Base-by-base conservation (phyloP, 805 yeast genomes). In the Schwanniomyces sp. region DNA sequence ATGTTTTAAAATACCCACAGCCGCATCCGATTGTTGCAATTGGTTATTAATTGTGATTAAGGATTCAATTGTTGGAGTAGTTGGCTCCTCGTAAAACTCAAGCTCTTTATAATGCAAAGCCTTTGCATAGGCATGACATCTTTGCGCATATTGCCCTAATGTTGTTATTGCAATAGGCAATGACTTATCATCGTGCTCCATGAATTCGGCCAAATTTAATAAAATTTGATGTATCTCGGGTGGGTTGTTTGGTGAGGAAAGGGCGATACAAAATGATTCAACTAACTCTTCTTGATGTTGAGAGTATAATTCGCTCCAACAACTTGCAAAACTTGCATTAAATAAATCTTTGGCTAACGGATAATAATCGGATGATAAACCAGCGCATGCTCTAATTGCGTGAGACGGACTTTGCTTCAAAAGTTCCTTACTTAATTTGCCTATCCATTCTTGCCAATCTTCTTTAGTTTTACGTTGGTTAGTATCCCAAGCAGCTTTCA, bases 381-480 rank as follows among this genome's bases (percentile, higher is more conserved):
- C 85, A 1, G 96, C 88, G 63, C 99, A 94, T 0, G 97, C 96
- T 54, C 97, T 78, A 36, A 94, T 75, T 1, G 97, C 95, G 57
- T 88, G 96, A 0, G 97, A 89, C 2, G 99, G 96, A 30, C 96
- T 88, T 62, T 91, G 96, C 56, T 88, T 89, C 53, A 94, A 70
- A 29, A 94, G 66, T 59, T 91, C 97, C 44, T 90, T 86, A 55
- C 94, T 84, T 41, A 94, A 73, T 49, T 94, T 76, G 49, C 96
- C 80, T 53, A 91, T 83, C 99, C 99, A 94, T 61, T 94, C 98
- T 57, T 88, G 92, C 99, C 99, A 94, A 55, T 94, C 99, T 57
- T 91, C 98, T 56, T 85, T 84, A 0, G 97, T 89, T 44, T 95
- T 80, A 53, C 92, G 81, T 54, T 89, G 92, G 21, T 88, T 81